A percentile compares a stretch with the other conserved stretches of the same genome.
phyloP scores from a whole-genome alignment of 371 early-diverging fungal species.

The Mucor plumbeus region DNA sequence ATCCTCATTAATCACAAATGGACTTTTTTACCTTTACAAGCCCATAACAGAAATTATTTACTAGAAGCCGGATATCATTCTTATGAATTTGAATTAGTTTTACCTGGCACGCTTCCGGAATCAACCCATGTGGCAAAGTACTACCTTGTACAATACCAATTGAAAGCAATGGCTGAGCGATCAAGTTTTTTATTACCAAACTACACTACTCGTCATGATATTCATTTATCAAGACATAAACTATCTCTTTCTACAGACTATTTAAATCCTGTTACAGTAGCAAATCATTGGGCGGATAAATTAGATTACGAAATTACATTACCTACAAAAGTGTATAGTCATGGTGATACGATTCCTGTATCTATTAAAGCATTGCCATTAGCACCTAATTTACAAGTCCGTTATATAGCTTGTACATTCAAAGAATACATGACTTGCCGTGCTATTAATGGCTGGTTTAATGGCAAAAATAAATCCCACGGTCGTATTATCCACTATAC shows the following conservation, averaged over 20 bases:
- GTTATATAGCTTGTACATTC: constrained; percentile 36
- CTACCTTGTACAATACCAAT: constrained; percentile 34
- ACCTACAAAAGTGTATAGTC: constrained; percentile 36
- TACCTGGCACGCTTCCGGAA: constrained; percentile 42
- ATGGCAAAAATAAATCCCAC: constrained; percentile 39
- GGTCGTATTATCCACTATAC: constrained; percentile 40
- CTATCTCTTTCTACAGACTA: constrained; percentile 14
- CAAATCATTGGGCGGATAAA: constrained; percentile 38
- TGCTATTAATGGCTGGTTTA: constrained; percentile 36
- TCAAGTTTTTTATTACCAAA: constrained; percentile 26
- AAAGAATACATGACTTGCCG: constrained; percentile 52
- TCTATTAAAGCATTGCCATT: constrained; percentile 23
- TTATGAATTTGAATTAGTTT: constrained; percentile 40
- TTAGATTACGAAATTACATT: constrained; percentile 35
- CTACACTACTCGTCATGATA: constrained; percentile 19
- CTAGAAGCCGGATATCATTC: constrained; percentile 29
- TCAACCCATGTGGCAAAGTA: constrained; percentile 34
- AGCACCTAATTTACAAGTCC: constrained; percentile 20
- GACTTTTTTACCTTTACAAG: constrained; percentile 32
- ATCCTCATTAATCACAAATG: constrained; percentile 35
- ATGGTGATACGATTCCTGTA: constrained; percentile 35
- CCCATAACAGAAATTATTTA: neutral
- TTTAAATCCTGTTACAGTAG: constrained; percentile 35
- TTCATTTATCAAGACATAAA: constrained; percentile 34
- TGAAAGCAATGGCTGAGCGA: constrained; percentile 36